Base-by-base conservation (phyloP, 2,329 filamentous ascomycete genomes). In the Stylonectria norvegica region DNA sequence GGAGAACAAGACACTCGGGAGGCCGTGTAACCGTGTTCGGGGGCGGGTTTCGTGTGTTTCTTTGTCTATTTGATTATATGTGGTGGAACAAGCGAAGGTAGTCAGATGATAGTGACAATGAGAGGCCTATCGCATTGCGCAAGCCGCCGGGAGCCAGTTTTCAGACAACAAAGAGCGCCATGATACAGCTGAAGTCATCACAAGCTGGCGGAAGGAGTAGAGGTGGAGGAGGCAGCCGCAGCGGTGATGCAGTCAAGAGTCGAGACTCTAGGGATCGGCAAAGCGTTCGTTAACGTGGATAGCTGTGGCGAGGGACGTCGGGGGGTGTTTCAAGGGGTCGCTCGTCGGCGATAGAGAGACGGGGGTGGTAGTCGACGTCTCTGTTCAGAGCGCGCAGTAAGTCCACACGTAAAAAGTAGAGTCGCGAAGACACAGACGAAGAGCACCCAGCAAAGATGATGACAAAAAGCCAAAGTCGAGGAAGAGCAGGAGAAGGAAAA, bases 81-180 rank as follows among this genome's bases (percentile, higher is more conserved):
- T 50, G 30, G 40, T 48, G 45, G 40, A 43, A 47, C 42, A 42
- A 44, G 40, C 30, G 46, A 53, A 53, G 34, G 55, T 47, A 48
- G 47, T 48, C 7, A 43, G 49, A 46, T 38, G 38, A 42, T 47
- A 45, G n/a, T n/a, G n/a, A 51, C 48, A 41, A 42, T 14, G 16
- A 15, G 43, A 42, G 40, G 43, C 33, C 39, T 57, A 56, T 54
- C 47, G 52, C 54, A 57, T 57, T 36, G 39, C 43, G 54, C 38
- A 42, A 53, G 49, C 48, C 47, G 45, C 52, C 42, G 20, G 40
- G 32, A 54, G 42, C 54, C 36, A 39, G 29, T 34, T 39, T 52
- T 57, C 44, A 57, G 42, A 48, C 31, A 34, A 38, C 38, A 36
- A 34, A 46, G 39, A 45, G 33, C 55, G 45, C 51, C 55, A 57